Conservation (phyloP, 495 filamentous ascomycete genomes). For the Penicillium maclennaniae region DNA sequence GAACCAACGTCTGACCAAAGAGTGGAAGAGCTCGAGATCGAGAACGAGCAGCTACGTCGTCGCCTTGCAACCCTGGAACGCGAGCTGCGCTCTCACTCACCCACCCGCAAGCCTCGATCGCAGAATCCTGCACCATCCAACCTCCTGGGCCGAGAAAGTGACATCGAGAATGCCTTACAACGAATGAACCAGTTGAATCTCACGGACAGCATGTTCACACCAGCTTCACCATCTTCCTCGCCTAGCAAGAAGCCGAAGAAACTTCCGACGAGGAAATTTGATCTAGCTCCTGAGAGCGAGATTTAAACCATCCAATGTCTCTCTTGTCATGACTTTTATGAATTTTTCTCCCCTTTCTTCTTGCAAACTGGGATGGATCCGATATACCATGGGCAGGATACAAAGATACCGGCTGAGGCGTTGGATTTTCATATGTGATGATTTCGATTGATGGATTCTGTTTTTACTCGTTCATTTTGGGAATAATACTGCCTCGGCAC, state of each 20-base stretch:
- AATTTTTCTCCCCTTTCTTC: too few relatives aligned
- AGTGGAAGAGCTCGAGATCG: slow-evolving; percentile 42
- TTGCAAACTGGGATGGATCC: slow-evolving; percentile 8
- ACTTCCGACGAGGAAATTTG: slow-evolving; percentile 54
- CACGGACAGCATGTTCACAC: slow-evolving; percentile 38
- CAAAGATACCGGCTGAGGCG: slow-evolving; percentile 19
- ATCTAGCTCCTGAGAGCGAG: slow-evolving; percentile 53
- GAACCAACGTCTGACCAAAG: slow-evolving; percentile 29
- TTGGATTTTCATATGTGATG: slow-evolving; percentile 8
- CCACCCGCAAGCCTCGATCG: slow-evolving; percentile 40
- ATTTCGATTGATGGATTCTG: not conserved
- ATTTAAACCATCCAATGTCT: slow-evolving; percentile 19
- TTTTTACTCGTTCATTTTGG: not conserved
- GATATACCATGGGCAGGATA: slow-evolving; percentile 12
- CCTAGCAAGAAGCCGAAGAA: slow-evolving; percentile 49
- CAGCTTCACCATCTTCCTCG: slow-evolving; percentile 23
- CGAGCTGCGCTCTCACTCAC: slow-evolving; percentile 43
- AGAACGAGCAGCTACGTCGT: slow-evolving; percentile 46
- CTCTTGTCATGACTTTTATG: slow-evolving; percentile 20
- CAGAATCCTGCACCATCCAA: slow-evolving; percentile 29
- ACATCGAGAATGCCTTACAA: slow-evolving; percentile 42
- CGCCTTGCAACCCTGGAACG: slow-evolving; percentile 46
- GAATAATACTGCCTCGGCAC: not conserved
- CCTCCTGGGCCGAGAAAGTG: slow-evolving; percentile 36
- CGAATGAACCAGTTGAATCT: slow-evolving; percentile 43